phyloP scores from a whole-genome alignment of 2,329 filamentous ascomycete genomes.

The Helminthosporium solani region DNA sequence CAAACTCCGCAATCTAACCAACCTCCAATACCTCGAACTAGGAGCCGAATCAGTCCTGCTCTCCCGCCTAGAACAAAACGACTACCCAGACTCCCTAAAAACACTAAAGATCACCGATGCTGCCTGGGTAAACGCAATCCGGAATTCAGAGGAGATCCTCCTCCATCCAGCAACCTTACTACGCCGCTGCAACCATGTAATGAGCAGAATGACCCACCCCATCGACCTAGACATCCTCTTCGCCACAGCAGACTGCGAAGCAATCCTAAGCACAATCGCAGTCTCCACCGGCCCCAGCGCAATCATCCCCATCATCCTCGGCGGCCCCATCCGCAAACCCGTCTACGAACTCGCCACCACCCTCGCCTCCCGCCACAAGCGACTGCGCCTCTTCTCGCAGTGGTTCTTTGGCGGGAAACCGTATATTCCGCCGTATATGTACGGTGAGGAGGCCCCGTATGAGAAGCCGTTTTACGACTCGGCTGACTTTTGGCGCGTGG shows the following conservation, averaged over 20 bases:
- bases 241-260: not conserved
- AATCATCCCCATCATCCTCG: constrained; percentile 18
- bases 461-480: constrained; percentile 34
- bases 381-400: constrained; percentile 26
- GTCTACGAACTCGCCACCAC: constrained; percentile 29
- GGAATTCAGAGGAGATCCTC: constrained; percentile 12
- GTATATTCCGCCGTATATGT: constrained; percentile 40
- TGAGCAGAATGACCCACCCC: constrained; percentile 1
- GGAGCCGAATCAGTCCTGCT: constrained; percentile 30
- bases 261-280: constrained; percentile 7
- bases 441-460: constrained; percentile 33
- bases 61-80: constrained; percentile 23
- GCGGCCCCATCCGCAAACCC: constrained; percentile 18
- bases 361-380: constrained; percentile 22
- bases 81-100: constrained; percentile 26
- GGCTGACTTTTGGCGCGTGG: constrained; percentile 28
- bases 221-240: constrained; percentile 6
- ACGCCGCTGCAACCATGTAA: constrained; percentile 10
- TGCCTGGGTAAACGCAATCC: constrained; percentile 21
- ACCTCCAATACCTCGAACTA: constrained; percentile 31
- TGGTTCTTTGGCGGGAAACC: constrained; percentile 16
- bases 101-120: constrained; percentile 30
- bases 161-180: constrained; percentile 14
- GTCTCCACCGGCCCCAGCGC: constrained; percentile 6
- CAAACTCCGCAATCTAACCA: constrained; percentile 25